phyloP scores from a whole-genome alignment of 2,329 filamentous ascomycete genomes.

The Zymoseptoria pseudotritici region DNA sequence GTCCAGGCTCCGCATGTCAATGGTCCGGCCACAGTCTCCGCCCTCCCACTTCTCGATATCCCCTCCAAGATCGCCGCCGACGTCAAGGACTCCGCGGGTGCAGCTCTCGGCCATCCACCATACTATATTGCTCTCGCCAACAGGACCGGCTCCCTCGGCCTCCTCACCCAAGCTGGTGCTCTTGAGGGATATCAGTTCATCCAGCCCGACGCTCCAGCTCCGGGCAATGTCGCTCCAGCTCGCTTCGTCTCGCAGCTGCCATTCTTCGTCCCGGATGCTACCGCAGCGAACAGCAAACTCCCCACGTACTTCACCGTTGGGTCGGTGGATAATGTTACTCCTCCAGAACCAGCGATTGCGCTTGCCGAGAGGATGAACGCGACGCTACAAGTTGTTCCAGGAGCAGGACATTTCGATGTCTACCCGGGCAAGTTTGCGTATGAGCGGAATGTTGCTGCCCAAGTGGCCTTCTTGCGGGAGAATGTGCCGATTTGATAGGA shows the following conservation, averaged over 20 bases:
- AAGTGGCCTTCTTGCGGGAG: constrained; percentile 1
- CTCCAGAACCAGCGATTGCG: not conserved
- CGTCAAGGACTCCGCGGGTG: not conserved
- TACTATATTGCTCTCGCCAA: constrained; percentile 2
- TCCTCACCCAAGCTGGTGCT: constrained; percentile 2
- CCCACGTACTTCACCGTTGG: not conserved
- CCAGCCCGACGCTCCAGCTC: constrained; percentile 2
- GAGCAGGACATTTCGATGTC: constrained; percentile 2
- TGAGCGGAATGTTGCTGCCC: constrained; percentile 1
- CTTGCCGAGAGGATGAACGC: constrained; percentile 1
- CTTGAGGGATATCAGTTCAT: constrained; percentile 4
- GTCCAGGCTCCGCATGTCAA: constrained; percentile 5
- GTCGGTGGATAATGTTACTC: not conserved
- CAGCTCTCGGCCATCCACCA: not conserved
- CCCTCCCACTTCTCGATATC: not conserved
- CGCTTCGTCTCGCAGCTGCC: constrained; percentile 5
- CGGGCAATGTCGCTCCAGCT: constrained; percentile 2
- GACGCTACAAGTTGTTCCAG: not conserved
- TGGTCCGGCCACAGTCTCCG: not conserved
- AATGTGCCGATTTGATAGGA: not conserved
- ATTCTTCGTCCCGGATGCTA: constrained; percentile 1
- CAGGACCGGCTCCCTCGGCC: not conserved
- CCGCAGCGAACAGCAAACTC: not conserved
- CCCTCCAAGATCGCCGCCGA: constrained; percentile 1
- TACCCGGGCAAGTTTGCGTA: constrained; percentile 1